Evolutionary conservation across 2,329 filamentous ascomycete species (phyloP), one percentile per base, ranked within the genome.

Genomic region (Colletotrichum caudatum): DNA sequence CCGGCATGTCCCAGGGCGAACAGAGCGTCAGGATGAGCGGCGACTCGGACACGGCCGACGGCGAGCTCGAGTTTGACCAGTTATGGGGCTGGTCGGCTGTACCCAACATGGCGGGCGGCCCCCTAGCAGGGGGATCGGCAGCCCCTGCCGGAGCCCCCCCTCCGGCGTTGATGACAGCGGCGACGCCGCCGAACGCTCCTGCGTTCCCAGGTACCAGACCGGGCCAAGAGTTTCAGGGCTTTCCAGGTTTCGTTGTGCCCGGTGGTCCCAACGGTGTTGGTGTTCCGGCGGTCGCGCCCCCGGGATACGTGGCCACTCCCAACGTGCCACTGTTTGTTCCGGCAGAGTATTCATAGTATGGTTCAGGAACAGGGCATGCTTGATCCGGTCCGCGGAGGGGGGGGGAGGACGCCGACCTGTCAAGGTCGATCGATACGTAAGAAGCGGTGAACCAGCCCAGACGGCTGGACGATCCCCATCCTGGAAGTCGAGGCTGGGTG

Each of bases 11-110:
- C 1, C 70, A 72, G 20, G 61, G 66, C 16, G 70, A 72, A 23
- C 57, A 69, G 41, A 74, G 73, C 12, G 57, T 39, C 4, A 63
- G 67, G n/a, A 59, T 71, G 35, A 67, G 68, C 5, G 62, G 44
- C 14, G 73, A 74, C 18, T 71, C 68, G 8, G 74, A 75, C 26
- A 78, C 76, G 8, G 74, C 74, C 8, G 80, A 83, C 14, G 74
- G 77, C 6, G 80, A 81, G 64, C 78, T 83, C 57, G 78, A 82
- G 53, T 81, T 83, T 61, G 80, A 82, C 53, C 77, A 74, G 63
- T 69, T 83, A 35, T 83, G 81, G 80, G 75, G 76, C 16, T 76
- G 74, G 69, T 57, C 74, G 20, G 39, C 61, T 29, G 63, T 54
- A 12, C 54, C 66, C 23, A 62, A 35, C 44, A 26, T 37, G 16